Base-by-base conservation (phyloP, 441 rosid genomes). In the Rhodomyrtus psidioides region DNA sequence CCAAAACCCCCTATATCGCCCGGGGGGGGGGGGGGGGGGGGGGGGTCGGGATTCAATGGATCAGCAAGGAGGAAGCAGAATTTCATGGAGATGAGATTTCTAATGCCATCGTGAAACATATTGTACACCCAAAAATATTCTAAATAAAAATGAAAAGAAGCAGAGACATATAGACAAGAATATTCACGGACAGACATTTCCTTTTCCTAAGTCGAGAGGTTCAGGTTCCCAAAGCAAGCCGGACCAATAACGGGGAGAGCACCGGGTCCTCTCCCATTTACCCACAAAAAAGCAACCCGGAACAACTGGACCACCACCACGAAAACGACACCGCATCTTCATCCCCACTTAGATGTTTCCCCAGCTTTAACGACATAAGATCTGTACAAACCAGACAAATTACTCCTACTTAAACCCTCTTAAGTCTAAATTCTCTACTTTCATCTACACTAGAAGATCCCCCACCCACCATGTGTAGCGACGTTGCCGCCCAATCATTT, bases 301-400 rank as follows among this genome's bases (percentile, higher is more conserved):
- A 70, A 49, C 79, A 70, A 70, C n/a, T 39, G 79, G 79, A 82
- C 87, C 59, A 82, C 83, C 51, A 88, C 76, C 79, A 88, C 86
- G 90, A 89, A 84, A 91, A 87, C 57, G 92, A 87, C 94, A 83
- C 55, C 83, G 88, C 88, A 85, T 86, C 84, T 82, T 79, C 79
- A 10, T 26, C 54, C 83, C 81, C 54, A 53, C 34, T 49, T 39
- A 89, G 34, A 42, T 86, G 89, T 87, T 87, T 84, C 89, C 86
- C 87, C 89, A 84, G 75, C 30, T 55, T 57, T 23, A 81, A 91
- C 87, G 87, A 89, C 88, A 89, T 89, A 88, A 49, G 12, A 89
- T 88, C 87, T 34, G 82, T 51, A 87, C 24, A 34, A 21, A 39
- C 84, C 84, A 83, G 34, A 30, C 58, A 44, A 54, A 54, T 39